These are phyloP conservation scores for Monosporozyma siamensis DNA, from an alignment of 805 yeast genomes.

Conservation along the genomic window DNA sequence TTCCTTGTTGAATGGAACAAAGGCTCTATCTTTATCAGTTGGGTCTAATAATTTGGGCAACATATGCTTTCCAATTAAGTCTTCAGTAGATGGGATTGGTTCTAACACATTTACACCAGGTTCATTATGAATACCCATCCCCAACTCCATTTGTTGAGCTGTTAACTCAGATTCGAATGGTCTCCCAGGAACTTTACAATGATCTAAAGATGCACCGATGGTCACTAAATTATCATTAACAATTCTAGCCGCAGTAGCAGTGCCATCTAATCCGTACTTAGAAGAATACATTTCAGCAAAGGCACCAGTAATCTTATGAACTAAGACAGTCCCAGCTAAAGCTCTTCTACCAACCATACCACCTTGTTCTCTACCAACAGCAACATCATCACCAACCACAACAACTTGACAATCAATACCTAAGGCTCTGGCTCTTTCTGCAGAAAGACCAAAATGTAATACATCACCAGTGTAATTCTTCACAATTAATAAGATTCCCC, in stretches of 20 bases:
- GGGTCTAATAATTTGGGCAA: conserved; percentile 51
- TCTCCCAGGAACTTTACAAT: conserved; percentile 84
- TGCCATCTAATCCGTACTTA: conserved; percentile 41
- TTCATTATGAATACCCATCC: conserved; percentile 94
- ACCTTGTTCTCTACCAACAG: conserved; percentile 85
- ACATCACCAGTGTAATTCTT: conserved; percentile 95
- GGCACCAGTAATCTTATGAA: conserved; percentile 81
- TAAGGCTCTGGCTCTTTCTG: conserved; percentile 72
- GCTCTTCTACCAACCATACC: conserved; percentile 93
- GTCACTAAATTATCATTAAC: conserved; percentile 67
- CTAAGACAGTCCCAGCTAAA: conserved; percentile 80
- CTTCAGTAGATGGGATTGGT: conserved; percentile 60
- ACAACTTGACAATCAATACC: conserved; percentile 68
- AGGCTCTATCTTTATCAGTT: conserved; percentile 68
- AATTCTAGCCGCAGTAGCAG: conserved; percentile 49
- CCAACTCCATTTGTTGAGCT: conserved; percentile 69
- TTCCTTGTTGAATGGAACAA: conserved; percentile 54
- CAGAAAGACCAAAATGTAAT: conserved; percentile 84
- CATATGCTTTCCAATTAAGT: conserved; percentile 46
- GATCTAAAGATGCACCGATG: conserved; percentile 81
- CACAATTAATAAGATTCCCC: conserved; percentile 68
- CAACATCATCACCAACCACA: conserved; percentile 84
- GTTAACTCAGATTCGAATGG: conserved; percentile 45
- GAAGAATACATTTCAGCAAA: conserved; percentile 38
- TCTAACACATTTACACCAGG: conserved; percentile 58